These are phyloP conservation scores for Nectriaceae sp. DNA, from an alignment of 2,329 filamentous ascomycete species.

Conservation along the genomic window DNA sequence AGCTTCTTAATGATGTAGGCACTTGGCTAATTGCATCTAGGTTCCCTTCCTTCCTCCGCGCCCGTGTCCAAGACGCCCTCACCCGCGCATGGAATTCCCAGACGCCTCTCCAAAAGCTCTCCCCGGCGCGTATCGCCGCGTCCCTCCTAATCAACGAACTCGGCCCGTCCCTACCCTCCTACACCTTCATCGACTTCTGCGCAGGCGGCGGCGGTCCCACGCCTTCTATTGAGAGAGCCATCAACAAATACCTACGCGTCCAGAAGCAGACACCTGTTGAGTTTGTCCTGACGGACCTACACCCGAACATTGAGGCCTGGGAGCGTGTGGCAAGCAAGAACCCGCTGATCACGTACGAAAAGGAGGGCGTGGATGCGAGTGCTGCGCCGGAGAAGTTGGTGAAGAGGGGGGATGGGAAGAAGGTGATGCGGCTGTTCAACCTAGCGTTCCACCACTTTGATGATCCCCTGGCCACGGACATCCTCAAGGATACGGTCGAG, in stretches of 20 bases:
- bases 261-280: conserved; percentile 39
- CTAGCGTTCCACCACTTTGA: conserved; percentile 78
- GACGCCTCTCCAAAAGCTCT: conserved; percentile 58
- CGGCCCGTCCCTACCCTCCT: conserved; percentile 46
- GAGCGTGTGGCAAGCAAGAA: conserved; percentile 51
- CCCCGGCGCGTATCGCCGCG: conserved; percentile 64
- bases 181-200: conserved; percentile 75
- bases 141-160: conserved; percentile 55
- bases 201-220: conserved; percentile 74
- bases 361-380: conserved; percentile 65
- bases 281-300: conserved; percentile 68
- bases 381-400: conserved; percentile 56
- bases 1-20: conserved; percentile 3
- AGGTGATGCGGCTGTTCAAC: conserved; percentile 71
- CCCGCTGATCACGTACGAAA: conserved; percentile 60
- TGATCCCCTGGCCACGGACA: conserved; percentile 59
- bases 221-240: conserved; percentile 59
- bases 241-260: conserved; percentile 50
- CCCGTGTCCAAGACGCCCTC: conserved; percentile 65
- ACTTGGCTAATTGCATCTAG: conserved; percentile 41
- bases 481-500: conserved; percentile 64
- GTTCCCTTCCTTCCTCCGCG: conserved; percentile 67
- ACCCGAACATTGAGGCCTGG: conserved; percentile 65
- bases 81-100: conserved; percentile 63
- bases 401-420: conserved; percentile 38